Conservation (phyloP, 2,329 filamentous ascomycete species). For the Chaetomium strumarium region DNA sequence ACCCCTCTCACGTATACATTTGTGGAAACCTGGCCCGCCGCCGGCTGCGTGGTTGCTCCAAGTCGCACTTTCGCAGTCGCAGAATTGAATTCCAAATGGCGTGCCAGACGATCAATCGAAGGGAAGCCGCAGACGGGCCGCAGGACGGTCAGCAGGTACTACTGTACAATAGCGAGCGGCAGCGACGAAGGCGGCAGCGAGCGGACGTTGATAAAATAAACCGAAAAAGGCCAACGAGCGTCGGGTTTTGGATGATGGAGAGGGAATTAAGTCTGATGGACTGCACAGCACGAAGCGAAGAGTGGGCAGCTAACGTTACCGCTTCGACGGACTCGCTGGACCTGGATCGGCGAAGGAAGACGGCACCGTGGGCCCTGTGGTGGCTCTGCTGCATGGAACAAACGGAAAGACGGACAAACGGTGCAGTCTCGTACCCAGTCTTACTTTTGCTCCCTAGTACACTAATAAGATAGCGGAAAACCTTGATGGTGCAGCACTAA, state of each 20-base stretch:
- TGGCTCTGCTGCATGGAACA: constrained; percentile 8
- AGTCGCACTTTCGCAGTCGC: background rate
- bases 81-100: background rate
- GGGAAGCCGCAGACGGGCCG: constrained; percentile 12
- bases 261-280: constrained; percentile 14
- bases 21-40: constrained; percentile 3
- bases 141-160: background rate
- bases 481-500: background rate
- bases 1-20: constrained; percentile 8
- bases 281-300: background rate
- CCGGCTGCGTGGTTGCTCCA: constrained; percentile 2
- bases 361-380: constrained; percentile 1
- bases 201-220: constrained; percentile 4
- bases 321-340: background rate
- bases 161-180: constrained; percentile 16
- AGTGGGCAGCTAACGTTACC: constrained; percentile 8
- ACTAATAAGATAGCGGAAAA: background rate
- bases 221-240: constrained; percentile 17
- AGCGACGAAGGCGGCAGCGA: constrained; percentile 15
- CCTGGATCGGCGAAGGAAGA: constrained; percentile 17
- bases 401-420: constrained; percentile 7
- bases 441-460: too few relatives aligned
- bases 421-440: constrained; percentile 5
- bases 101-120: background rate
- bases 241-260: constrained; percentile 8